phyloP scores from a whole-genome alignment of 1,139 yeast genomes.

The Blastobotrys arbuscula region DNA sequence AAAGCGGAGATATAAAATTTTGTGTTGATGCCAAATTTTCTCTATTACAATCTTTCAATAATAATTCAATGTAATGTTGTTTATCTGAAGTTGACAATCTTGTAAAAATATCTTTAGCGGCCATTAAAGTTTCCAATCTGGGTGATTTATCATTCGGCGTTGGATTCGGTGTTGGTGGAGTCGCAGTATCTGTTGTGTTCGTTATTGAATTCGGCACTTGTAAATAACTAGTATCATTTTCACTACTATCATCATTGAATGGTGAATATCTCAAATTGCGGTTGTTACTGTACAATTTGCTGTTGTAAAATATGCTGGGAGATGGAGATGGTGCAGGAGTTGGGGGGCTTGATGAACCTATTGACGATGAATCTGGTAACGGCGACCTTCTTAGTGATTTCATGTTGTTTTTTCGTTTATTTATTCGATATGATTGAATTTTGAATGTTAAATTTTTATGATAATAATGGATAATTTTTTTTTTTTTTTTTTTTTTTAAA shows the following conservation, averaged over 20 bases:
- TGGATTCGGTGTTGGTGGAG: not conserved
- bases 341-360: constrained; percentile 20
- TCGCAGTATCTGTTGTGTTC: not conserved
- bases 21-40: constrained; percentile 66
- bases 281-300: not conserved
- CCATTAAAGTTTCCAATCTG: not conserved
- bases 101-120: constrained; percentile 1
- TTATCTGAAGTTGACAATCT: constrained; percentile 21
- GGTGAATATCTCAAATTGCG: not conserved
- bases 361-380: not conserved
- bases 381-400: not conserved
- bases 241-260: not conserved
- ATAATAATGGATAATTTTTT: not conserved
- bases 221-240: not conserved
- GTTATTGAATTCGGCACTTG: no score
- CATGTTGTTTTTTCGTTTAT: constrained; percentile 1
- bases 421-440: not conserved
- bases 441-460: not conserved
- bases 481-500: not conserved
- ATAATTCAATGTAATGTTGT: constrained; percentile 24
- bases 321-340: constrained; percentile 31
- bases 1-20: constrained; percentile 67
- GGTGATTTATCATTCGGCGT: not conserved
- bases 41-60: constrained; percentile 35
- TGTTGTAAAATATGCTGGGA: constrained; percentile 15